These are phyloP conservation scores for Monilinia polystroma DNA, from an alignment of 2,329 filamentous ascomycete genomes.

Conservation along the genomic window DNA sequence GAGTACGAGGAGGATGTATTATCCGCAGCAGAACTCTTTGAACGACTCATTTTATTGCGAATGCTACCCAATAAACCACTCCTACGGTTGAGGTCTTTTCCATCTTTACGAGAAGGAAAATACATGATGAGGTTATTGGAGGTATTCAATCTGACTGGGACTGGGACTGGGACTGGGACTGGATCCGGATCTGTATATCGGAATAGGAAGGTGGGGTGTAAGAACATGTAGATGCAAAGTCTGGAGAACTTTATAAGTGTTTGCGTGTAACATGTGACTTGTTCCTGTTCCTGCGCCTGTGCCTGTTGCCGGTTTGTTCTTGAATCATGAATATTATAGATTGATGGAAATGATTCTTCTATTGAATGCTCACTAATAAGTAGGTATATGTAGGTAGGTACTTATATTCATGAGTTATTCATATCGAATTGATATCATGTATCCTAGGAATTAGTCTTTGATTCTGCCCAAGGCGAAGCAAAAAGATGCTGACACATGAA, in stretches of 20 bases:
- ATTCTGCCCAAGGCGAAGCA: conserved; percentile 19
- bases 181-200: not conserved
- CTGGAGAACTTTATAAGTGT: conserved; percentile 8
- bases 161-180: too few species aligned
- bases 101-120: not conserved
- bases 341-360: not conserved
- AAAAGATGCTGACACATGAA: not conserved
- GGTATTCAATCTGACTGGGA: not conserved
- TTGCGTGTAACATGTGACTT: not conserved
- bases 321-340: not conserved
- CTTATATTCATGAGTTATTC: not conserved
- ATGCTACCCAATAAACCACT: conserved; percentile 2
- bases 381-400: not conserved
- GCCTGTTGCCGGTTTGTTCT: not conserved
- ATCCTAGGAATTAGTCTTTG: not conserved
- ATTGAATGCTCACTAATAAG: too few species aligned
- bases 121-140: conserved; percentile 18
- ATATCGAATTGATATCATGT: not conserved
- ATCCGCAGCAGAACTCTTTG: not conserved
- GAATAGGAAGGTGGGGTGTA: conserved; percentile 20
- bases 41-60: conserved; percentile 10
- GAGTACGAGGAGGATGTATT: too few species aligned
- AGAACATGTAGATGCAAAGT: not conserved
- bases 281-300: too few species aligned
- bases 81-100: conserved; percentile 4